Evolutionary conservation across 768 basidiomycete genomes (phyloP), one percentile per base, ranked within the genome.

Genomic region (Scleroderma citrinum): DNA sequence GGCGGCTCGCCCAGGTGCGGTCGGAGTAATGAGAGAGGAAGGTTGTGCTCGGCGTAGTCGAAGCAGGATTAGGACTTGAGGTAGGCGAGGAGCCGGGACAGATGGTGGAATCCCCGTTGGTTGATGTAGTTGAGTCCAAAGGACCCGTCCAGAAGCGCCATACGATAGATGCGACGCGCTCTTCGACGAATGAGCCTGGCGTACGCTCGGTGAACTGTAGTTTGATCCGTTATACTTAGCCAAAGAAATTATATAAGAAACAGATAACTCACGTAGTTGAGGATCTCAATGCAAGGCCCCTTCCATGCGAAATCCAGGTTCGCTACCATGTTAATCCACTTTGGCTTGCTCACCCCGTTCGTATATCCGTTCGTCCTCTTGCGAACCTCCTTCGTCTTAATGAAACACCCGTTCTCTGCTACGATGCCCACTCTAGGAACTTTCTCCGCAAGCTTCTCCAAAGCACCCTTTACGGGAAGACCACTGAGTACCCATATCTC

Each of bases 401-500:
- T 77, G 62, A 82, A 92, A 62, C 91, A 92, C 2, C 91, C 91
- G 51, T 93, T 91, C 71, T 93, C 92, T 0, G 89, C 88, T 76
- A 91, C 82, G 51, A 92, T 80, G 16, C 91, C 91, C 46, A 92
- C 69, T 34, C 74, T 75, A 1, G 87, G 85, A 11, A 83, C 72
- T 52, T 70, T 68, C 49, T 75, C 73, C 12, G 77, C 79, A 23
- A 92, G 69, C 45, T 73, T 72, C 56, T 87, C 85, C 49, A 93
- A 61, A 23, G 80, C 76, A 12, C 77, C 81, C 50, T 73, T 75
- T 23, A 84, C 72, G 11, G 80, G 76, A 43, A 92, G 61, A 7
- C 89, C 89, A 59, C 88, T 90, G 52, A 92, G 68, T 51, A 91
- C 53, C 87, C 88, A 92, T 30, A 92, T 84, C 57, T 87, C 81